These are phyloP conservation scores for Inonotus hispidus DNA, from an alignment of 1,284 basidiomycete genomes.

Conservation along the genomic window DNA sequence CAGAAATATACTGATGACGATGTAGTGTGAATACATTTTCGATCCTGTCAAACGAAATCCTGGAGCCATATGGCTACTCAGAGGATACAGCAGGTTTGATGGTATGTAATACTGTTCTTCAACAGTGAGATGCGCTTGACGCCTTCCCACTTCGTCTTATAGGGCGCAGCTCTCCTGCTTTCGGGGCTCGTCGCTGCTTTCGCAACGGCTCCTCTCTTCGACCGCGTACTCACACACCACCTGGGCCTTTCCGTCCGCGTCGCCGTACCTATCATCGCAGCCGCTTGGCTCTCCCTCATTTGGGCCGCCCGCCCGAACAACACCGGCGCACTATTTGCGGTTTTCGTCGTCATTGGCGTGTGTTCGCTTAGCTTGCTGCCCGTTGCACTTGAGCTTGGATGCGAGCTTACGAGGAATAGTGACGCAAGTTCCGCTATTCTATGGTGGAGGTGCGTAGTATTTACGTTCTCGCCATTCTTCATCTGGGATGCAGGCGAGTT, in stretches of 20 bases:
- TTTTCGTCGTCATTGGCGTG: constrained; percentile 64
- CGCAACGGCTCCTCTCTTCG: constrained; percentile 66
- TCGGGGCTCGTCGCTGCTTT: constrained; percentile 64
- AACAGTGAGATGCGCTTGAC: neutral
- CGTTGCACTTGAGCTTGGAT: constrained; percentile 66
- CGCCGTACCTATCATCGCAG: constrained; percentile 54
- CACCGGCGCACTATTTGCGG: constrained; percentile 50
- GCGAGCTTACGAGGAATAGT: constrained; percentile 71
- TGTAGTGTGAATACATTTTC: constrained; percentile 44
- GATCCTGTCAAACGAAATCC: constrained; percentile 58
- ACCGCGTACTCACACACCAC: constrained; percentile 68
- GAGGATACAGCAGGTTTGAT: constrained; percentile 58
- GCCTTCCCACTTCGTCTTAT: neutral
- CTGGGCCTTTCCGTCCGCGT: constrained; percentile 56
- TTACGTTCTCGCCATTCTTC: constrained; percentile 18
- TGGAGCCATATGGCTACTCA: constrained; percentile 70
- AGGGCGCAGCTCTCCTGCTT: constrained; percentile 58
- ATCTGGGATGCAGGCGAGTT: neutral
- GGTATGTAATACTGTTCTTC: constrained; percentile 16
- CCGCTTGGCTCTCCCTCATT: constrained; percentile 64
- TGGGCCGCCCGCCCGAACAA: constrained; percentile 70
- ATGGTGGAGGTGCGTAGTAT: constrained; percentile 47
- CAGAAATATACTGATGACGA: neutral
- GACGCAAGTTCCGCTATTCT: constrained; percentile 68
- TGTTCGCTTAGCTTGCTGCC: constrained; percentile 65